These are phyloP conservation scores for Candida methanosorbosa DNA, from an alignment of 805 yeast genomes.

Conservation along the genomic window DNA sequence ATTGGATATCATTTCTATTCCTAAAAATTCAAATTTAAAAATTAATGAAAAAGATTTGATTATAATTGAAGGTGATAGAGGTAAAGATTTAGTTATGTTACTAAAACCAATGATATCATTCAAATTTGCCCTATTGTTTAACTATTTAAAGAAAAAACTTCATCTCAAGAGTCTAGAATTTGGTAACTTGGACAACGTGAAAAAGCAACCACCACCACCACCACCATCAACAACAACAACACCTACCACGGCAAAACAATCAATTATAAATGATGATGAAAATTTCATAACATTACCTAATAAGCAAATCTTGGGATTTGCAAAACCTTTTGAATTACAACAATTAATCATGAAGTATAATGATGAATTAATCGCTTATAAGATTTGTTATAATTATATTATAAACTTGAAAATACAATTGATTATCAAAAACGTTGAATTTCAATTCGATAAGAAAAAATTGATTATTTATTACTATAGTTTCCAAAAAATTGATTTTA, in stretches of 20 bases:
- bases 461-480: conserved; percentile 63
- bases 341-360: conserved; percentile 55
- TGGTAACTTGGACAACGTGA: conserved; percentile 19
- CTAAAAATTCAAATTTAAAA: conserved; percentile 52
- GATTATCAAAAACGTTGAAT: conserved; percentile 66
- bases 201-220: conserved; percentile 7
- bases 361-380: conserved; percentile 65
- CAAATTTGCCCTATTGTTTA: conserved; percentile 61
- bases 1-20: conserved; percentile 61
- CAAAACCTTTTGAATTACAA: conserved; percentile 60
- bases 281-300: conserved; percentile 66
- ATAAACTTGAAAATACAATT: conserved; percentile 34
- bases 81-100: conserved; percentile 70
- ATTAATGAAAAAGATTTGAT: conserved; percentile 58
- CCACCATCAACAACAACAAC: conserved; percentile 9
- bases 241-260: conserved; percentile 11
- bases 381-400: conserved; percentile 46
- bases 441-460: conserved; percentile 75
- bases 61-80: conserved; percentile 78
- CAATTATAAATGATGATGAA: conserved; percentile 42
- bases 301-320: conserved; percentile 69
- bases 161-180: conserved; percentile 46
- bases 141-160: conserved; percentile 65
- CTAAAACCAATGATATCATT: conserved; percentile 56
- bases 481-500: conserved; percentile 61